Percentiles rank a stretch among this genome's conserved stretches.
Evolutionary conservation across 202 grass and related monocot species (phyloP).

Genomic region (Carex arenaria): DNA sequence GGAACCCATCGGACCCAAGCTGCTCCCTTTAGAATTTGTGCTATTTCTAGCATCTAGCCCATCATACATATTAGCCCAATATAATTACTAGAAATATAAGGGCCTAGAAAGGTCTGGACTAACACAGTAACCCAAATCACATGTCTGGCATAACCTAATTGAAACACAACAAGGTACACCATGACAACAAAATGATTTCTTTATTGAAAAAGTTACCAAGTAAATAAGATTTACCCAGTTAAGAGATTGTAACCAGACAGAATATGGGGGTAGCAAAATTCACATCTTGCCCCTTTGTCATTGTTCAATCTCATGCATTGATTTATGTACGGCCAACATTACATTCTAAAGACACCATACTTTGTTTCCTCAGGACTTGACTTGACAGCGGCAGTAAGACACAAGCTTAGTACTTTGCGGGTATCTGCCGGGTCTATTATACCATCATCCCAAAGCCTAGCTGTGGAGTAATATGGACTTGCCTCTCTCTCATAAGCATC

Average conservation of each 20-base stretch:
- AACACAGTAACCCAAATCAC: not conserved
- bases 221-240: not conserved
- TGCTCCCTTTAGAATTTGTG: not conserved
- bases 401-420: slow-evolving; percentile 76
- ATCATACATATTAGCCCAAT: not conserved
- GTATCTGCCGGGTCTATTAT: slow-evolving; percentile 87
- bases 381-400: slow-evolving; percentile 69
- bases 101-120: not conserved
- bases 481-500: slow-evolving; percentile 82
- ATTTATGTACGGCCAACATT: slow-evolving; percentile 4
- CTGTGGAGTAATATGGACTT: slow-evolving; percentile 82
- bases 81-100: not conserved
- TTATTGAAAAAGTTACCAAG: slow-evolving; percentile 1
- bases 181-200: not conserved
- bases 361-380: slow-evolving; percentile 59
- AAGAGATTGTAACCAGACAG: not conserved
- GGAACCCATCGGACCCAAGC: too few species aligned
- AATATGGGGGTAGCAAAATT: not conserved
- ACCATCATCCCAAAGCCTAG: slow-evolving; percentile 94
- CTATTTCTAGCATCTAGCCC: not conserved
- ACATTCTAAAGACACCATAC: slow-evolving; percentile 96
- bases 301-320: not conserved
- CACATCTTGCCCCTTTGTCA: not conserved
- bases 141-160: not conserved
- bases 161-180: not conserved